Evolutionary conservation across 352 stramenopile genomes (phyloP).

Genomic region (Peronospora belbahrii): DNA sequence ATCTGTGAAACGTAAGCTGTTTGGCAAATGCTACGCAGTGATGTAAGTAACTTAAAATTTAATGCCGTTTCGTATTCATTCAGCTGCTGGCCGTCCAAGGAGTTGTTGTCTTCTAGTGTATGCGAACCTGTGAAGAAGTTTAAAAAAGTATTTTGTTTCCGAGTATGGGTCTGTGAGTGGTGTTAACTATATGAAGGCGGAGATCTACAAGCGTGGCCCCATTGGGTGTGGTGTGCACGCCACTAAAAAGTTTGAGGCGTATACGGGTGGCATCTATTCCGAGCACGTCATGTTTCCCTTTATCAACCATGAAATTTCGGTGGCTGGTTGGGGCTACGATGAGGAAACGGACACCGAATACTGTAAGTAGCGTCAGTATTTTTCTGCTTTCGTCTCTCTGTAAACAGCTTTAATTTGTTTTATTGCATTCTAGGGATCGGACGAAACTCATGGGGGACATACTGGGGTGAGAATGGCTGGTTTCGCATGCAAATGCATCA

Average conservation of each 20-base stretch:
- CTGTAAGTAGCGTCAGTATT: constrained; percentile 53
- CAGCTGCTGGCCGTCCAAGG: constrained; percentile 81
- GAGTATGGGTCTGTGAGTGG: constrained; percentile 87
- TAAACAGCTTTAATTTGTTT: constrained; percentile 1
- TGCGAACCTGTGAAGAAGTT: constrained; percentile 85
- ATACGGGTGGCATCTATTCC: constrained; percentile 76
- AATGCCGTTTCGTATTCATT: not conserved
- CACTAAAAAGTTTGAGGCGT: constrained; percentile 79
- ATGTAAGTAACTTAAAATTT: not conserved
- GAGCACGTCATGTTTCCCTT: constrained; percentile 74
- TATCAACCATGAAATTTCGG: constrained; percentile 88
- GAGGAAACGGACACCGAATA: constrained; percentile 85
- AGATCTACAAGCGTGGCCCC: constrained; percentile 88
- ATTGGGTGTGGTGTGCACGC: constrained; percentile 85
- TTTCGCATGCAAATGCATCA: constrained; percentile 88
- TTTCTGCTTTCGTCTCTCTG: not conserved
- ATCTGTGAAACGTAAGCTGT: constrained; percentile 72
- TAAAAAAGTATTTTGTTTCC: constrained; percentile 83
- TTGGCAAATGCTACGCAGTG: not conserved
- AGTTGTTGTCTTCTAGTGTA: constrained; percentile 75
- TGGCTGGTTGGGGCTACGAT: constrained; percentile 83
- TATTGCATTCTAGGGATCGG: constrained; percentile 53
- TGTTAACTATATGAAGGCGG: constrained; percentile 85
- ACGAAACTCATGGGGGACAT: constrained; percentile 89
- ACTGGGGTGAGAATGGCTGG: constrained; percentile 91